phyloP scores from a whole-genome alignment of 2,329 filamentous ascomycete genomes.

The Ilyonectria sp. region DNA sequence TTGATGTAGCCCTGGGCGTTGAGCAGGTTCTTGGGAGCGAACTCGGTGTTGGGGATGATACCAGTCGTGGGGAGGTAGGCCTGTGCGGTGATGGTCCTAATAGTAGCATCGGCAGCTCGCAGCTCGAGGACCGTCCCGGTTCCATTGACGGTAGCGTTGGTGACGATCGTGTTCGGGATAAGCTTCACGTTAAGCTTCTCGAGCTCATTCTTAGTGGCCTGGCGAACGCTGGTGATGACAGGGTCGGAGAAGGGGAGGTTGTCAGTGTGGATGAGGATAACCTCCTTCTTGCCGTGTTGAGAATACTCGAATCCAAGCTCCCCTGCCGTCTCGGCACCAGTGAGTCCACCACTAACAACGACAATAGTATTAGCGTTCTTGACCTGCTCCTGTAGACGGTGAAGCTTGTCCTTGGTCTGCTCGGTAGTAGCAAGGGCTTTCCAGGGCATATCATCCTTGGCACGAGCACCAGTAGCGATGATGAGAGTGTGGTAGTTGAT shows the following conservation, averaged over 20 bases:
- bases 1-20: neutral
- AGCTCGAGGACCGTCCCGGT: neutral
- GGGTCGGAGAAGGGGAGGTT: neutral
- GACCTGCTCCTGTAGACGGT: neutral
- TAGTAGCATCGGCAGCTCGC: too few species aligned
- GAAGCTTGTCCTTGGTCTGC: neutral
- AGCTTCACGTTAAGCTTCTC: slow-evolving; percentile 5
- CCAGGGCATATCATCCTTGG: slow-evolving; percentile 16
- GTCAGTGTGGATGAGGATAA: slow-evolving; percentile 27
- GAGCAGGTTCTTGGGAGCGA: neutral
- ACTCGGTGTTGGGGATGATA: neutral
- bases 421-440: slow-evolving; percentile 1
- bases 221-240: neutral
- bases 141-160: neutral
- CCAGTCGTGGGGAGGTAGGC: slow-evolving; percentile 1
- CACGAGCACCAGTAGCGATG: slow-evolving; percentile 11
- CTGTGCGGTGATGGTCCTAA: neutral
- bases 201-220: neutral
- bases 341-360: slow-evolving; percentile 15
- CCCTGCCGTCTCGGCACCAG: slow-evolving; percentile 19
- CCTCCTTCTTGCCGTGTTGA: slow-evolving; percentile 35
- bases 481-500: slow-evolving; percentile 20
- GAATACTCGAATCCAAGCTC: slow-evolving; percentile 50
- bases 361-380: slow-evolving; percentile 9
- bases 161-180: neutral